Conservation (phyloP, 208 protist genomes). For the Porcisia deanei region DNA sequence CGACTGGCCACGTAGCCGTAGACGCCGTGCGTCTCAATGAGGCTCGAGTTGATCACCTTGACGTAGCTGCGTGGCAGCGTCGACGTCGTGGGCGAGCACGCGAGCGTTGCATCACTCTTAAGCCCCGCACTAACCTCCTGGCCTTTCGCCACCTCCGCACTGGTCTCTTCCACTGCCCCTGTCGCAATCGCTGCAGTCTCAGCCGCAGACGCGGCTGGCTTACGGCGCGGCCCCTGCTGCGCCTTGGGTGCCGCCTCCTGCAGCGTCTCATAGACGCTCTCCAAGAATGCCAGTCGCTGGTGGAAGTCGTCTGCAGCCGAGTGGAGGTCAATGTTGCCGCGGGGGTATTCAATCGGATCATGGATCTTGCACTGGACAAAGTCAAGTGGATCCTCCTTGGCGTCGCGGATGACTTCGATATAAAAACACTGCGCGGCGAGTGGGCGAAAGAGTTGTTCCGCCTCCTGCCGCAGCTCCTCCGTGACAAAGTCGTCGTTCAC, state of each 20-base stretch:
- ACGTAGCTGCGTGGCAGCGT: slow-evolving; percentile 45
- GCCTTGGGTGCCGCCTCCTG: slow-evolving; percentile 21
- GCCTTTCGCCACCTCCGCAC: not conserved
- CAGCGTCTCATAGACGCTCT: slow-evolving; percentile 62
- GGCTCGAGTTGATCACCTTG: slow-evolving; percentile 51
- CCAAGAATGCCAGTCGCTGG: slow-evolving; percentile 49
- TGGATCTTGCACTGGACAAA: slow-evolving; percentile 72
- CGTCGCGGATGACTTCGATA: slow-evolving; percentile 80
- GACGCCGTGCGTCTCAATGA: slow-evolving; percentile 75
- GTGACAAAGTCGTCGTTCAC: slow-evolving; percentile 89
- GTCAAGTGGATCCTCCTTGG: slow-evolving; percentile 35
- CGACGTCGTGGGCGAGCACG: not conserved
- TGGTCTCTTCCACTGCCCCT: not conserved
- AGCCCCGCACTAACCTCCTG: not conserved
- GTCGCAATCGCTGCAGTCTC: not conserved
- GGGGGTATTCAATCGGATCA: slow-evolving; percentile 72
- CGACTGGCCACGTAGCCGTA: slow-evolving; percentile 69
- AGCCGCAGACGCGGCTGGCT: not conserved
- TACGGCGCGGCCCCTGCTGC: not conserved
- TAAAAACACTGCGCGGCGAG: slow-evolving; percentile 66
- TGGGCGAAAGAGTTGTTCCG: slow-evolving; percentile 57
- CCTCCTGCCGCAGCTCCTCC: slow-evolving; percentile 71
- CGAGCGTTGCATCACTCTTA: not conserved
- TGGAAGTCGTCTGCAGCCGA: slow-evolving; percentile 63
- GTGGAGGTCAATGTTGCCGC: slow-evolving; percentile 19